Evolutionary conservation across 257 asterid species (phyloP), one percentile per base, ranked within the genome.

Genomic region (Striga asiatica): DNA sequence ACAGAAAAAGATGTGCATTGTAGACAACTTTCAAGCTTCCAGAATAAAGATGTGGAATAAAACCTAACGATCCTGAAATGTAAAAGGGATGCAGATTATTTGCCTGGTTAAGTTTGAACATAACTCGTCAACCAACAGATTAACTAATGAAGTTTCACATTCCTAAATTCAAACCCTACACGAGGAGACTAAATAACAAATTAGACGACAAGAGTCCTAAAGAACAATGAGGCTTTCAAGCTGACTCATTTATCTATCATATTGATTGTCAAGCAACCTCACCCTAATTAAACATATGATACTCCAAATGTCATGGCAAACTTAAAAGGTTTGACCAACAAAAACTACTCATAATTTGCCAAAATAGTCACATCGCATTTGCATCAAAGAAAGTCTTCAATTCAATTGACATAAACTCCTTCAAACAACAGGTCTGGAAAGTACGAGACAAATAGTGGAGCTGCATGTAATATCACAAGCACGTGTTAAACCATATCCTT

Each of bases 261-360:
- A 50, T 45, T 35, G 2, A 22, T 12, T 29, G 13, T 5, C 17
- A 35, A 43, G 25, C 45, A 42, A 19, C 43, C 25, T 45, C 57
- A 46, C 12, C 7, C 5, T 10, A n/a, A 22, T 28, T 59, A 18
- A 59, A 10, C 49, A 42, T 13, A 34, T 3, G 59, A 58, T 31
- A 23, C 50, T 58, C 56, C 37, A 22, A n/a, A 17, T 10, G 23
- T 64, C 1, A 55, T 46, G 14, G 51, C 46, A 50, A 64, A 45
- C 11, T 14, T 45, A 45, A 53, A 19, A 11, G 53, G 20, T 54
- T 16, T 14, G 32, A 2, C 3, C 7, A 27, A 27, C 48, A 32
- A 4, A 35, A 35, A 35, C 13, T 25, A 34, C 16, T 62, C 32
- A 27, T 27, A 27, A 31, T 54, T 48, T 20, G 49, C 47, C 27